Conservation (phyloP, 148 eudicot genomes). For the Camellia granthamiana region DNA sequence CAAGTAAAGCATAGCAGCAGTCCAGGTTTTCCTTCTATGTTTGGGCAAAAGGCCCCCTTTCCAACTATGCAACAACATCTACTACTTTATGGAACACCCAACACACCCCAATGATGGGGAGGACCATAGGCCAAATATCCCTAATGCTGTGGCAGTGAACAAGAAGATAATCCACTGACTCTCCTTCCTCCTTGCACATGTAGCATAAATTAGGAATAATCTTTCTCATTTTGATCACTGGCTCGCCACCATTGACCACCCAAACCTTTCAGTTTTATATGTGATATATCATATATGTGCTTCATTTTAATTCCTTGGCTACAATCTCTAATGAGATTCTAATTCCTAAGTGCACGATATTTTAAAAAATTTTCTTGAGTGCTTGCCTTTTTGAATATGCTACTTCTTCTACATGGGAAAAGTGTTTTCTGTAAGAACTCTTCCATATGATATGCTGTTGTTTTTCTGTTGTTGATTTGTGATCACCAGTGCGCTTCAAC, state of each 20-base stretch:
- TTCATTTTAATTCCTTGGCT: background rate
- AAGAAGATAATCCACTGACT: background rate
- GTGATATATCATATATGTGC: background rate
- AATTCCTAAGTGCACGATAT: background rate
- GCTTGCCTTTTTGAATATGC: too few relatives aligned
- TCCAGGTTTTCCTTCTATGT: background rate
- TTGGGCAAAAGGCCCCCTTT: background rate
- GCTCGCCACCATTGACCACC: background rate
- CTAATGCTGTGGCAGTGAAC: background rate
- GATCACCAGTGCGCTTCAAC: conserved; percentile 62
- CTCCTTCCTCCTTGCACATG: background rate
- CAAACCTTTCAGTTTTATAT: background rate
- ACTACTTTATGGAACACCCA: background rate
- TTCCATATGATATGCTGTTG: background rate
- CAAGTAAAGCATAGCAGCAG: background rate
- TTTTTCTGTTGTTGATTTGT: conserved; percentile 17
- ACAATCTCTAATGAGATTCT: background rate
- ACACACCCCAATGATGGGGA: background rate
- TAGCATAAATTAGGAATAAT: background rate
- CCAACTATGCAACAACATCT: background rate
- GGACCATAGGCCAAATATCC: background rate
- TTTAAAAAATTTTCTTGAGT: background rate
- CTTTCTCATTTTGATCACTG: background rate
- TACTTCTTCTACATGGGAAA: too few relatives aligned
- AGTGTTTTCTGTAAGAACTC: too few relatives aligned